Evolutionary conservation across 2,329 filamentous ascomycete genomes (phyloP), one percentile per base, ranked within the genome.

Genomic region (Cladobotryum mycophilum): DNA sequence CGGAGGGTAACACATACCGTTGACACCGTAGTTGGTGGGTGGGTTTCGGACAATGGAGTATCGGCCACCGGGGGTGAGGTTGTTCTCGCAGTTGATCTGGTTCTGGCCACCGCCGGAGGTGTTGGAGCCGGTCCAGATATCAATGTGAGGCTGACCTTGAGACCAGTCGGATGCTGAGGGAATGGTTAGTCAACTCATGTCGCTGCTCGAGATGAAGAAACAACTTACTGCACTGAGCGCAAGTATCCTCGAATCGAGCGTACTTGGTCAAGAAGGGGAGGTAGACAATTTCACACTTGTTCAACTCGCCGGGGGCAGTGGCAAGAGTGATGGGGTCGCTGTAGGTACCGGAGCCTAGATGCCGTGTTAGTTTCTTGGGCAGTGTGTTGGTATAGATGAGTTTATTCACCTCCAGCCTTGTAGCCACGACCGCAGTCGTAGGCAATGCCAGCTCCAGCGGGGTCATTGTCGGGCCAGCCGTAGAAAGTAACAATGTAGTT

Each of bases 71-170:
- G 52, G 42, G 5, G 56, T 58, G 37, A 58, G 56, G 15, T 43
- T 49, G 51, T 58, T 46, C 52, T 58, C 56, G 20, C 56, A 58
- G 48, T 57, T 48, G 40, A 58, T 58, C 53, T 58, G 56, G 53
- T 47, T 50, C 41, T 57, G 52, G n/a, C 56, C 56, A 9, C 56
- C 56, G 33, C 52, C 53, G n/a, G 36, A 25, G 18, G 36, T 49
- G 51, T 41, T 45, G 15, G 56, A 58, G 17, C 56, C 56, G 17
- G 56, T 58, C 56, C 56, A 58, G 43, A 58, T 55, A 33, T 58
- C 56, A 36, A 58, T 58, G 48, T 58, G 56, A 48, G 45, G 49
- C 45, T 58, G 55, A 25, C 56, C 56, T 6, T 48, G 48, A 36
- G 38, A 41, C 46, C 36, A 47, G 49, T 58, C 56, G 3, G 49